These are phyloP conservation scores for Glycyrrhiza uralensis DNA, from an alignment of 306 rosid genomes.

Conservation along the genomic window DNA sequence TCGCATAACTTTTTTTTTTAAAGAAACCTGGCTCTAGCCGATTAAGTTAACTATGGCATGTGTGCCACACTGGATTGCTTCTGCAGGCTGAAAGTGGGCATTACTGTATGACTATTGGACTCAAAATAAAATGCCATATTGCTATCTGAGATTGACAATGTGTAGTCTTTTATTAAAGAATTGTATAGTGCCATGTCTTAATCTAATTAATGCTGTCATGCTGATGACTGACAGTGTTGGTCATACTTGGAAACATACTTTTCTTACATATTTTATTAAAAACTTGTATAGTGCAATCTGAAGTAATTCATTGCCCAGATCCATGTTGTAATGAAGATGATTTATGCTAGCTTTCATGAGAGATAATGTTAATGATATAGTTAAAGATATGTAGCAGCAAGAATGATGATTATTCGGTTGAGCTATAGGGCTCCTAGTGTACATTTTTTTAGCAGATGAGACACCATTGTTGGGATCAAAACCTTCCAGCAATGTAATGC, in stretches of 20 bases:
- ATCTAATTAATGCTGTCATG: background rate
- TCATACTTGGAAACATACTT: conserved; percentile 3
- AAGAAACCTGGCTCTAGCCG: too few species aligned
- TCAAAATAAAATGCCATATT: background rate
- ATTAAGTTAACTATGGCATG: too few species aligned
- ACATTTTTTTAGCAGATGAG: background rate
- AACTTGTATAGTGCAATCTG: background rate
- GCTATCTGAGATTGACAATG: background rate
- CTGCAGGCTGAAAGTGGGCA: too few species aligned
- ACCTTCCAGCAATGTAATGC: background rate
- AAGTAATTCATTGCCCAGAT: background rate
- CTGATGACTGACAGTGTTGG: background rate
- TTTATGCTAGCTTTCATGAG: conserved; percentile 5
- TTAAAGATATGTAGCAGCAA: background rate
- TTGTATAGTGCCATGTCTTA: background rate
- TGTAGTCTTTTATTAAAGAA: background rate
- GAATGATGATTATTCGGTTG: background rate
- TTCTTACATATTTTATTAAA: too few species aligned
- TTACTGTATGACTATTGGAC: too few species aligned
- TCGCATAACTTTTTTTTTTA: too few species aligned
- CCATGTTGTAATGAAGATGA: conserved; percentile 1
- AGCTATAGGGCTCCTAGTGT: background rate
- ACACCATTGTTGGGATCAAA: background rate
- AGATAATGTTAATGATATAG: background rate
- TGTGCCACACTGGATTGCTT: too few species aligned